Evolutionary conservation across 139 green algal genomes (phyloP).

Genomic region (Coelastrella sp.): DNA sequence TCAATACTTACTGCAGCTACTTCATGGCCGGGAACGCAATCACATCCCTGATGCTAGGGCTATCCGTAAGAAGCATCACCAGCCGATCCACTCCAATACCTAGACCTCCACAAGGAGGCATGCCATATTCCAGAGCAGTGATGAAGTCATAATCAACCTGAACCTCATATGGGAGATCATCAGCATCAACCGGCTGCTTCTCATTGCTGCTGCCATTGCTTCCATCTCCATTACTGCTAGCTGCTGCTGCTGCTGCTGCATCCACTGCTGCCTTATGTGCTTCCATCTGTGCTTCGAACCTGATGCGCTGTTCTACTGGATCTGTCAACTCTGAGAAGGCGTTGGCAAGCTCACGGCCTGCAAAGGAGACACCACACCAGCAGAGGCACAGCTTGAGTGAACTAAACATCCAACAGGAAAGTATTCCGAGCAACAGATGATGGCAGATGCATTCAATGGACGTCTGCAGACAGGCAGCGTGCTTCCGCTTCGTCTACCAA

Average conservation of each 20-base stretch:
- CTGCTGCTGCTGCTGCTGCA: constrained; percentile 16
- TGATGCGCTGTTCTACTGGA: constrained; percentile 92
- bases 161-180: constrained; percentile 52
- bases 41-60: constrained; percentile 93
- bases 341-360: constrained; percentile 96
- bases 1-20: too few species aligned
- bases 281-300: constrained; percentile 83
- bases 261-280: constrained; percentile 58
- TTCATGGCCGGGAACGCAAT: constrained; percentile 98
- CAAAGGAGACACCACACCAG: not conserved
- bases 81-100: constrained; percentile 98
- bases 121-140: constrained; percentile 95
- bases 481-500: too few species aligned
- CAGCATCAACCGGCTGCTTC: constrained; percentile 40
- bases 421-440: too few species aligned
- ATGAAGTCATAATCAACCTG: constrained; percentile 98
- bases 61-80: constrained; percentile 98
- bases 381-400: not conserved
- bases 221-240: not conserved
- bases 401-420: not conserved
- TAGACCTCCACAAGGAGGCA: constrained; percentile 97
- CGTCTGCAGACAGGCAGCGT: too few species aligned
- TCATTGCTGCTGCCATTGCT: constrained; percentile 20
- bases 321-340: constrained; percentile 97
- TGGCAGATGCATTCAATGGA: too few species aligned